Evolutionary conservation across 2,329 filamentous ascomycete species (phyloP).

Genomic region (Aureobasidium leucospermi): DNA sequence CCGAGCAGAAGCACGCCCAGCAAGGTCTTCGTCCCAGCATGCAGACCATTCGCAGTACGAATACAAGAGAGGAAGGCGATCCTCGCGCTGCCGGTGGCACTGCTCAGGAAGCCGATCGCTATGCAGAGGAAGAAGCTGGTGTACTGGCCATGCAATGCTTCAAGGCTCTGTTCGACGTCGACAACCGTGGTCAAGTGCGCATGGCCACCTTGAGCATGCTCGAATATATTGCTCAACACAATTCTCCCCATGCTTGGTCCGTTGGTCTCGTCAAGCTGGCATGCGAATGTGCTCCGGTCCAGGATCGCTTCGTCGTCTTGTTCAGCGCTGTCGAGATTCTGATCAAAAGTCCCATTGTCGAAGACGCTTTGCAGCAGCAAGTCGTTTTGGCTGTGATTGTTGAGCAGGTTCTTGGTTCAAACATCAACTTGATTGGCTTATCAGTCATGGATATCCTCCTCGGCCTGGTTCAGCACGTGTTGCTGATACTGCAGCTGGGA

Average conservation of each 20-base stretch:
- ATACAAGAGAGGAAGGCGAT: slow-evolving; percentile 57
- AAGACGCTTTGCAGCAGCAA: slow-evolving; percentile 66
- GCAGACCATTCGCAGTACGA: slow-evolving; percentile 66
- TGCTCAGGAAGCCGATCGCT: slow-evolving; percentile 77
- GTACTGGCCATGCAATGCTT: slow-evolving; percentile 78
- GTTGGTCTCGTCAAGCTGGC: slow-evolving; percentile 73
- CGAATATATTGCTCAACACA: slow-evolving; percentile 53
- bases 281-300: slow-evolving; percentile 83
- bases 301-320: slow-evolving; percentile 87
- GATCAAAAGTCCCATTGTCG: slow-evolving; percentile 58
- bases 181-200: slow-evolving; percentile 75
- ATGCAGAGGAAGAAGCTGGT: slow-evolving; percentile 83
- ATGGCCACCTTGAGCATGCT: slow-evolving; percentile 67
- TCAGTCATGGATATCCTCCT: slow-evolving; percentile 93
- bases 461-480: slow-evolving; percentile 75
- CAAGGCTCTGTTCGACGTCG: slow-evolving; percentile 75
- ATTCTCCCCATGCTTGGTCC: slow-evolving; percentile 59
- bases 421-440: slow-evolving; percentile 88
- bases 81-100: slow-evolving; percentile 66
- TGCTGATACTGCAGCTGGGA: slow-evolving; percentile 63
- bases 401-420: slow-evolving; percentile 73
- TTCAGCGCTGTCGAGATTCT: slow-evolving; percentile 74
- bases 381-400: slow-evolving; percentile 70
- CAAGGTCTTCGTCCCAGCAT: slow-evolving; percentile 57
- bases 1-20: slow-evolving; percentile 52